phyloP scores from a whole-genome alignment of 225 moss, liverwort and hornwort genomes.

The Lunularia cruciata region DNA sequence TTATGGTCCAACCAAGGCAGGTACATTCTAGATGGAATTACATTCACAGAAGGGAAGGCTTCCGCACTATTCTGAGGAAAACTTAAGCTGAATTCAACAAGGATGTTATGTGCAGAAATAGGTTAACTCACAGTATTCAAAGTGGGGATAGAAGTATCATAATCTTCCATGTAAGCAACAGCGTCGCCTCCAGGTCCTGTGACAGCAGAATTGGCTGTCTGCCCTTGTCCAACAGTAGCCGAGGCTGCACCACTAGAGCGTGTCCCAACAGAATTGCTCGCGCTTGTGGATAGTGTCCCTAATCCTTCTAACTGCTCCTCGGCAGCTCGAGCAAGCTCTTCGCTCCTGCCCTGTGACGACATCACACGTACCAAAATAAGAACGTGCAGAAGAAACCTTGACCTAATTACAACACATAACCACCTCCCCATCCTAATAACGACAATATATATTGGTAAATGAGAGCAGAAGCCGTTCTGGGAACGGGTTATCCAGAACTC shows the following conservation, averaged over 20 bases:
- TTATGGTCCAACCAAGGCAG: too few species aligned
- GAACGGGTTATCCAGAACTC: too few species aligned
- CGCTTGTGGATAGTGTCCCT: conserved; percentile 52
- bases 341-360: conserved; percentile 61
- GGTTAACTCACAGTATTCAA: conserved; percentile 74
- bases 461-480: too few species aligned
- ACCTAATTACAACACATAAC: too few species aligned
- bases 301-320: conserved; percentile 86
- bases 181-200: conserved; percentile 51
- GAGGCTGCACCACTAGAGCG: conserved; percentile 26
- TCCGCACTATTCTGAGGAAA: too few species aligned
- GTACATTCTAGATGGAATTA: too few species aligned
- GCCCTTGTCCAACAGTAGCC: conserved; percentile 42
- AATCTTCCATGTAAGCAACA: conserved; percentile 85
- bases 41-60: too few species aligned
- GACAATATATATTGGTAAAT: too few species aligned
- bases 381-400: too few species aligned
- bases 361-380: background rate
- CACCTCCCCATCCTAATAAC: too few species aligned
- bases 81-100: too few species aligned
- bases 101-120: too few species aligned
- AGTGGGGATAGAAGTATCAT: conserved; percentile 82
- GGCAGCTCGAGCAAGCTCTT: conserved; percentile 87
- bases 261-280: conserved; percentile 27
- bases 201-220: conserved; percentile 25